phyloP scores from a whole-genome alignment of 345 rosid genomes.

The Microthlaspi erraticum region DNA sequence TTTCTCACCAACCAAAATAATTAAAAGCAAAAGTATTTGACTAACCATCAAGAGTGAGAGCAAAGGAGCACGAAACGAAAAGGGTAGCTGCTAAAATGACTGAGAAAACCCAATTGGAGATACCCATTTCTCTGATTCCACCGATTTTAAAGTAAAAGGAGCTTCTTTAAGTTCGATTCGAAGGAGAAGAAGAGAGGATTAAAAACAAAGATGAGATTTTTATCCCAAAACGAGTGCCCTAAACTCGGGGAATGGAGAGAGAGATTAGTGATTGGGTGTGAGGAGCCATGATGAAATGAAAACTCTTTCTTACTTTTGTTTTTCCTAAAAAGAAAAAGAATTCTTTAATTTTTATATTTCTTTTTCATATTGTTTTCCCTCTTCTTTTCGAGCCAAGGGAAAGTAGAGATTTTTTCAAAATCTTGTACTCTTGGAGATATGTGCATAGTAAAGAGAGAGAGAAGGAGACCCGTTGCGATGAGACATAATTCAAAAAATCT shows the following conservation, averaged over 20 bases:
- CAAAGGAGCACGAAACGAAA: conserved; percentile 35
- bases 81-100: conserved; percentile 33
- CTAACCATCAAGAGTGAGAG: conserved; percentile 48
- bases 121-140: conserved; percentile 19
- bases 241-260: conserved; percentile 25
- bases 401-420: conserved; percentile 37
- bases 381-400: conserved; percentile 45
- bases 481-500: conserved; percentile 35
- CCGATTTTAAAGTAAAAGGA: not conserved
- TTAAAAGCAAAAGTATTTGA: not conserved
- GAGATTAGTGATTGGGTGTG: conserved; percentile 36
- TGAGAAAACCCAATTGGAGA: conserved; percentile 25
- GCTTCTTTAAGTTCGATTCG: not conserved
- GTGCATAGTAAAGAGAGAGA: conserved; percentile 32
- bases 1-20: conserved; percentile 28
- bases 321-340: conserved; percentile 40
- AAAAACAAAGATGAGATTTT: conserved; percentile 21
- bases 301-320: conserved; percentile 34
- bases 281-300: conserved; percentile 36
- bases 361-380: conserved; percentile 33
- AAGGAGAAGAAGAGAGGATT: not conserved
- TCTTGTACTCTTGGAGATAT: conserved; percentile 23
- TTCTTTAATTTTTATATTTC: not conserved
- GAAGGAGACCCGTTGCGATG: conserved; percentile 32
- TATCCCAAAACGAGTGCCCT: conserved; percentile 28